Percentiles rank a stretch among this genome's conserved stretches.
Conservation (phyloP, 192 early-diverging fungal genomes). For the Linnemannia hyalina region DNA sequence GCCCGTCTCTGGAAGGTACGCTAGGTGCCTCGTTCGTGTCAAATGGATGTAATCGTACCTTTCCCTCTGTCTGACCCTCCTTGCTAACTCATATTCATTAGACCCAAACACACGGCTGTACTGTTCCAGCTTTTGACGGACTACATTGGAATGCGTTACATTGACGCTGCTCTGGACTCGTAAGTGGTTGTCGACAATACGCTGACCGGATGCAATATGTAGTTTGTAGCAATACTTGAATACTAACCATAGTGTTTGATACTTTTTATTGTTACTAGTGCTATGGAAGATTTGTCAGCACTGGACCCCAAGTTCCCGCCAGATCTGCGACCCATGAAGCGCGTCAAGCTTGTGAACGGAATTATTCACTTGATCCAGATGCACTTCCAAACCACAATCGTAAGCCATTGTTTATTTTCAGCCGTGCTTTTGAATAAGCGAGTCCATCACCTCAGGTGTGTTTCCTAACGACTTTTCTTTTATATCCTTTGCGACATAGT, state of each 20-base stretch:
- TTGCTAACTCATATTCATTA: constrained; percentile 26
- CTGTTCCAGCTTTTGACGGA: constrained; percentile 85
- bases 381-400: constrained; percentile 84
- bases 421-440: background rate
- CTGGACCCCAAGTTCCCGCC: constrained; percentile 75
- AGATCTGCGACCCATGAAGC: constrained; percentile 71
- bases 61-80: background rate
- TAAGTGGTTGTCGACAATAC: constrained; percentile 23
- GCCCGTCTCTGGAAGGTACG: constrained; percentile 71
- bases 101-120: constrained; percentile 71
- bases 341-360: constrained; percentile 75
- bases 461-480: background rate
- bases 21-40: background rate
- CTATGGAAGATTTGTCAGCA: constrained; percentile 72
- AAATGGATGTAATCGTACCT: background rate
- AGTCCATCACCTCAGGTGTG: background rate
- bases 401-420: constrained; percentile 43
- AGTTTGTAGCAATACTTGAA: background rate
- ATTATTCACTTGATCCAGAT: constrained; percentile 83
- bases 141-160: constrained; percentile 84
- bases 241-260: background rate
- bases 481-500: constrained; percentile 56
- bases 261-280: constrained; percentile 46
- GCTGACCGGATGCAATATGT: background rate
- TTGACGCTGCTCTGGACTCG: constrained; percentile 86